These are phyloP conservation scores for Pestalotiopsis fici DNA, from an alignment of 2,329 filamentous ascomycete genomes.

Conservation along the genomic window DNA sequence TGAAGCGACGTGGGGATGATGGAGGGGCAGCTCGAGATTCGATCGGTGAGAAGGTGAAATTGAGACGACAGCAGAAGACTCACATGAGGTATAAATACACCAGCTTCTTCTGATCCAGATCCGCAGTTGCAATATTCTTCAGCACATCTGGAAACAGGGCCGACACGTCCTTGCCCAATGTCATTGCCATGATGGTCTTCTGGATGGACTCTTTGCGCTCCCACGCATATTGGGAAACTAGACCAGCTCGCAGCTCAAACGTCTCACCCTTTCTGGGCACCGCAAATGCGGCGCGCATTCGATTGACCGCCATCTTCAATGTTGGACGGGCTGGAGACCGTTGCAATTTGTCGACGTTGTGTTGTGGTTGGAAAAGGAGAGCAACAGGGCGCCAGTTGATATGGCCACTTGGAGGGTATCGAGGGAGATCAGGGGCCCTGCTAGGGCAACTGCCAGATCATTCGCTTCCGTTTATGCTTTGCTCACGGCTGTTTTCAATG, in stretches of 20 bases:
- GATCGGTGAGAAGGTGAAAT: neutral
- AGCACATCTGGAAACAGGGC: slow-evolving; percentile 95
- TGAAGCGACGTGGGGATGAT: neutral
- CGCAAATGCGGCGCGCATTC: slow-evolving; percentile 91
- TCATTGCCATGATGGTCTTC: slow-evolving; percentile 99
- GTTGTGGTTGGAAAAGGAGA: slow-evolving; percentile 15
- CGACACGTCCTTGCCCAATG: slow-evolving; percentile 96
- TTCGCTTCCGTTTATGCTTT: slow-evolving; percentile 13
- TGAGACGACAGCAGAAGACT: slow-evolving; percentile 28
- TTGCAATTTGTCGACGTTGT: slow-evolving; percentile 22
- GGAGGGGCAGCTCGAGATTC: neutral
- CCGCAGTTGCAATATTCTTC: slow-evolving; percentile 95
- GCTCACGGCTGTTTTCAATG: neutral
- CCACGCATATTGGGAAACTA: slow-evolving; percentile 98
- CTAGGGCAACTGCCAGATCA: slow-evolving; percentile 25
- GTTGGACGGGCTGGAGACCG: slow-evolving; percentile 14
- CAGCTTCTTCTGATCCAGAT: slow-evolving; percentile 98
- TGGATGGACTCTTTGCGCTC: slow-evolving; percentile 99
- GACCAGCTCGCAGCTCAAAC: slow-evolving; percentile 90
- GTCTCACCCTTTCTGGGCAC: slow-evolving; percentile 96
- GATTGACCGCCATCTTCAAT: slow-evolving; percentile 84
- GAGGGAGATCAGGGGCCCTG: slow-evolving; percentile 22
- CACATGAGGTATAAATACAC: slow-evolving; percentile 98
- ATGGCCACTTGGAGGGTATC: slow-evolving; percentile 6
- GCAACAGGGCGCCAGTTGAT: slow-evolving; percentile 6